Base-by-base conservation (phyloP, 106 monocot genomes). In the Posidonia australis region DNA sequence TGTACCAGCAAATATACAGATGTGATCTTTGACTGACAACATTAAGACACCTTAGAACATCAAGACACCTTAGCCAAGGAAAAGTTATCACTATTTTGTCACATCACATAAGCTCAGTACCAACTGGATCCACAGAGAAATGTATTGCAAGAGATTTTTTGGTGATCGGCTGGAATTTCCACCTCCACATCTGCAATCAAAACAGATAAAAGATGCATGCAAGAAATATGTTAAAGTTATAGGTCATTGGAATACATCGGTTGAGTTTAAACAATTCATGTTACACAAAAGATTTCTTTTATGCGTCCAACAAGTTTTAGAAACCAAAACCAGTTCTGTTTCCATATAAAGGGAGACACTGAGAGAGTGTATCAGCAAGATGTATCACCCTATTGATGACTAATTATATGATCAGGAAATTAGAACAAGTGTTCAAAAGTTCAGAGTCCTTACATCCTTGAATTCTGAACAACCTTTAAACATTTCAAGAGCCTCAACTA, bases 51-150 rank as follows among this genome's bases (percentile, higher is more conserved):
- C 36, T 4, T 36, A 36, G 7, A 7, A 36, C 36, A 36, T 36
- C 36, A 36, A 36, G 7, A 36, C 36, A 36, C 5, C 2, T 36
- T 7, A 4, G 36, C 7, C 7, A 2, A 36, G 7, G 36, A 4
- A 36, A 2, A 36, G 36, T 36, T 7, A 36, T 36, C 2, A 36
- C 36, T 36, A 36, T 36, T 36, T 4, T 36, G 36, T 61, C 24
- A 46, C 17, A 44, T 74, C 48, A 88, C 74, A 93, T 85, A 60
- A 93, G 51, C 53, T 93, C 78, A 51, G 78, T 85, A 45, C 88
- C 88, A 63, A 93, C 82, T 48, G 92, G 88, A 73, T 93, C 88
- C 17, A 93, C 88, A 18, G 61, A 13, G 58, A 81, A 93, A 77
- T 88, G 73, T 58, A 83, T 27, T 23, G 78, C 51, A 42, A 88